Evolutionary conservation across 2,329 filamentous ascomycete genomes (phyloP).

Genomic region (Trichophyton simii): DNA sequence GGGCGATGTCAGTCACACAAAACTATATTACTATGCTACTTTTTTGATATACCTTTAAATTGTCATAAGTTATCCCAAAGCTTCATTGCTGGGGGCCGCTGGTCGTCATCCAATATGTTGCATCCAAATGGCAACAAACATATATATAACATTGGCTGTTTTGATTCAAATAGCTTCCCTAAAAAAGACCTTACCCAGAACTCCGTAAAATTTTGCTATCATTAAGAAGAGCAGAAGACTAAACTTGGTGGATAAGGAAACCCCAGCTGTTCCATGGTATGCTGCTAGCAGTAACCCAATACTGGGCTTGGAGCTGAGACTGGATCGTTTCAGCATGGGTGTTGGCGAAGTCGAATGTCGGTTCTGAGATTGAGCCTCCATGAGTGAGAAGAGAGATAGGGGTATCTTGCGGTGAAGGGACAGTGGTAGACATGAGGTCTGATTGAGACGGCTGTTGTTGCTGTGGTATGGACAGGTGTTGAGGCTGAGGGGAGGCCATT

Average conservation of each 20-base stretch:
- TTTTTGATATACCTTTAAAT: neutral
- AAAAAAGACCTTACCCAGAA: neutral
- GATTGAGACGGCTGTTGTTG: neutral
- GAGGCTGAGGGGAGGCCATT: conserved; percentile 2
- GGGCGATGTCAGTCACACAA: neutral
- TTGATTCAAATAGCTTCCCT: neutral
- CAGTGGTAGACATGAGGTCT: neutral
- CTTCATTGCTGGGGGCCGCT: neutral
- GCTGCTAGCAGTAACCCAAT: conserved; percentile 21
- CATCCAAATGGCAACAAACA: neutral
- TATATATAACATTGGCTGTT: neutral
- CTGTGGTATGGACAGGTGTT: neutral
- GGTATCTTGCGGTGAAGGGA: neutral
- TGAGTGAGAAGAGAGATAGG: neutral
- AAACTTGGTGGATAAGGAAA: conserved; percentile 5
- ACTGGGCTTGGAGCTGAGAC: conserved; percentile 23
- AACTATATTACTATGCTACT: neutral
- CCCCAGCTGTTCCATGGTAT: conserved; percentile 9
- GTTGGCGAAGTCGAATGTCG: conserved; percentile 2
- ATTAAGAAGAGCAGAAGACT: neutral
- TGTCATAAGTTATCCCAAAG: neutral
- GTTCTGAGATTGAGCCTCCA: neutral
- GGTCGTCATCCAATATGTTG: neutral
- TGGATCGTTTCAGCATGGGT: conserved; percentile 11
- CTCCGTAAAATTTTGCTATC: neutral